A percentile compares a stretch with the other conserved stretches of the same genome.
Evolutionary conservation across 2,329 filamentous ascomycete species (phyloP).

Genomic region (Fusarium continuum): DNA sequence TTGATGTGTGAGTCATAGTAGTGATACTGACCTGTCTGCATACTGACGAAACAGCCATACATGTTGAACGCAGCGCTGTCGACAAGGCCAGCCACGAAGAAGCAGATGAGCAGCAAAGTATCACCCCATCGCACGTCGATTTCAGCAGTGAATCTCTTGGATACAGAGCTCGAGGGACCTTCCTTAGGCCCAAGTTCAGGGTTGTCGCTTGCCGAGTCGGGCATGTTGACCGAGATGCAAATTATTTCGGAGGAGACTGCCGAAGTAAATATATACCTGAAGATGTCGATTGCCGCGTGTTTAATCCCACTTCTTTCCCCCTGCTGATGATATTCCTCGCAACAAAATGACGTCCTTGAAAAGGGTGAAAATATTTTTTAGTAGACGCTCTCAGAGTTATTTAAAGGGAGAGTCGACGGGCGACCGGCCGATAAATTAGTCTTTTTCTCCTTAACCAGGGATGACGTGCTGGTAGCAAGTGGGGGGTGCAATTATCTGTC

Average conservation of each 20-base stretch:
- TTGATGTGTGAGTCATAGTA: too few relatives aligned
- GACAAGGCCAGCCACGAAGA: constrained; percentile 41
- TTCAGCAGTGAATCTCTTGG: constrained; percentile 30
- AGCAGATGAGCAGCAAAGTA: constrained; percentile 37
- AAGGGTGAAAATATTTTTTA: not conserved
- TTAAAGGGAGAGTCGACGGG: not conserved
- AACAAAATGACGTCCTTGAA: not conserved
- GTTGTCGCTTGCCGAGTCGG: constrained; percentile 29
- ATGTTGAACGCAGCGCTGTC: constrained; percentile 44
- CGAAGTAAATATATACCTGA: not conserved
- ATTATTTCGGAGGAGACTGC: not conserved
- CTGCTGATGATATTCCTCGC: not conserved
- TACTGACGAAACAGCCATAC: constrained; percentile 45
- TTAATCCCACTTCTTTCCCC: too few relatives aligned
- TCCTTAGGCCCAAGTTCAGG: constrained; percentile 29
- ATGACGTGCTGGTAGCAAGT: constrained; percentile 30
- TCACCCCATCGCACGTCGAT: constrained; percentile 40
- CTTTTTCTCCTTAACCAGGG: constrained; percentile 14
- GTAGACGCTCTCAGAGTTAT: not conserved
- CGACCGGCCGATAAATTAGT: not conserved
- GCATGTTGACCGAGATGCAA: constrained; percentile 8
- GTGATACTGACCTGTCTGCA: constrained; percentile 39
- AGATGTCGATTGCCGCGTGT: too few relatives aligned
- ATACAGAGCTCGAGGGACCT: not conserved
- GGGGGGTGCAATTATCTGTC: constrained; percentile 5